Conservation (phyloP, 352 stramenopile genomes). For the Pythium scleroteichum region DNA sequence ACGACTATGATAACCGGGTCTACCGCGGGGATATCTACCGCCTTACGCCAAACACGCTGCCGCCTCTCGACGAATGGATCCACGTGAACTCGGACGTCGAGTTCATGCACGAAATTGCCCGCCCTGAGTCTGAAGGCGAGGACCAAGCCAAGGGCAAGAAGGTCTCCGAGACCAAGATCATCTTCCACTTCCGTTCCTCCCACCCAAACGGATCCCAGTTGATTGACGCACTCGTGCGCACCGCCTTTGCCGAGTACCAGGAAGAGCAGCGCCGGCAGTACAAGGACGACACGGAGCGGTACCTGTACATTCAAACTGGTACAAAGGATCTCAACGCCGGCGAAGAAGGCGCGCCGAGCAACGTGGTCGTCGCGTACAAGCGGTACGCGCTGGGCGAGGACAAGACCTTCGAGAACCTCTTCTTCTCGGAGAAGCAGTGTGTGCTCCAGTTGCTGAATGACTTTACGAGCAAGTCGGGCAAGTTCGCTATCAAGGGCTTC, state of each 20-base stretch:
- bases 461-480: constrained; percentile 63
- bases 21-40: constrained; percentile 14
- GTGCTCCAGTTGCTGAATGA: constrained; percentile 75
- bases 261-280: constrained; percentile 14
- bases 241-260: constrained; percentile 33
- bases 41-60: constrained; percentile 14
- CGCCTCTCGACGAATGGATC: constrained; percentile 31
- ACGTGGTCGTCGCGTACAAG: constrained; percentile 37
- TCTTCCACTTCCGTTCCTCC: constrained; percentile 24
- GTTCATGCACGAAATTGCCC: constrained; percentile 42
- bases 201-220: constrained; percentile 19
- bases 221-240: constrained; percentile 34
- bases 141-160: constrained; percentile 10
- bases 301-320: constrained; percentile 37
- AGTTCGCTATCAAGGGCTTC: constrained; percentile 86
- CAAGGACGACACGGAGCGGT: constrained; percentile 27
- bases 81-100: constrained; percentile 31
- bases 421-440: constrained; percentile 81
- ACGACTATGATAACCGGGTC: constrained; percentile 27
- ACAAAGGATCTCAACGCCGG: constrained; percentile 6
- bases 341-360: constrained; percentile 11
- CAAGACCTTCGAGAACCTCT: constrained; percentile 88
- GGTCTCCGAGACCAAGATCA: constrained; percentile 14
- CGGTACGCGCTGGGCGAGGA: constrained; percentile 80
- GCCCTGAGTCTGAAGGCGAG: constrained; percentile 3